Conservation (phyloP, 495 filamentous ascomycete genomes). For the Corynascus novoguineensis region DNA sequence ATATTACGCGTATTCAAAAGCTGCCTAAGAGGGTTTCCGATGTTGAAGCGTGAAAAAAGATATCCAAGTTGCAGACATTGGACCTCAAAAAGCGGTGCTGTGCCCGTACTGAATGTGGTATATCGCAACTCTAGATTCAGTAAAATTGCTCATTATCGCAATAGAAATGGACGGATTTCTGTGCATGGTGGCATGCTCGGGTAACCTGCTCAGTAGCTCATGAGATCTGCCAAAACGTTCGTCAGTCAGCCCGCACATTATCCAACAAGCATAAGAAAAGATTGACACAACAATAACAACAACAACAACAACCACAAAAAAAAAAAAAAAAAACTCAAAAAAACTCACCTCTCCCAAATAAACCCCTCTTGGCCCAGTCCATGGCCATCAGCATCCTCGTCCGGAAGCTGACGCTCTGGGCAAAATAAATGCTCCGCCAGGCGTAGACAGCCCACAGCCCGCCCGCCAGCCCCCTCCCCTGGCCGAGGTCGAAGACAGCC, state of each 20-base stretch:
- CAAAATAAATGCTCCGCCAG: conserved; percentile 96
- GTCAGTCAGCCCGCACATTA: neutral
- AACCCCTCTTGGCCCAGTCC: conserved; percentile 94
- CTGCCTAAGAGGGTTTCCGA: no score
- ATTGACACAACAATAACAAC: no score
- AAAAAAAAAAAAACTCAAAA: neutral
- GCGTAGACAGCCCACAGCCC: conserved; percentile 92
- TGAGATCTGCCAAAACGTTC: neutral
- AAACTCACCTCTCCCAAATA: conserved; percentile 90
- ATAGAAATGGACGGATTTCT: neutral
- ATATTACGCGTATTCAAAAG: no score
- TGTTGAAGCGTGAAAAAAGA: no score
- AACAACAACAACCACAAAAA: neutral
- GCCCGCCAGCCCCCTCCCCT: conserved; percentile 70
- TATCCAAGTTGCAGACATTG: no score
- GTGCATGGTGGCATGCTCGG: neutral
- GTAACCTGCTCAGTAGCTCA: neutral
- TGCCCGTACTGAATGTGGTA: no score
- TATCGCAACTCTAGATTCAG: neutral
- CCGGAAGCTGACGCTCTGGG: conserved; percentile 90
- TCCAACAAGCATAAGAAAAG: neutral
- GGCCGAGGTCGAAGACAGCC: conserved; percentile 80
- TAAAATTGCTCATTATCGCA: no score
- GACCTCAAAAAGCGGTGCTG: no score
- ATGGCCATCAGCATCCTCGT: conserved; percentile 88